Evolutionary conservation across 768 basidiomycete genomes (phyloP).

Genomic region (Termitomyces sp.): DNA sequence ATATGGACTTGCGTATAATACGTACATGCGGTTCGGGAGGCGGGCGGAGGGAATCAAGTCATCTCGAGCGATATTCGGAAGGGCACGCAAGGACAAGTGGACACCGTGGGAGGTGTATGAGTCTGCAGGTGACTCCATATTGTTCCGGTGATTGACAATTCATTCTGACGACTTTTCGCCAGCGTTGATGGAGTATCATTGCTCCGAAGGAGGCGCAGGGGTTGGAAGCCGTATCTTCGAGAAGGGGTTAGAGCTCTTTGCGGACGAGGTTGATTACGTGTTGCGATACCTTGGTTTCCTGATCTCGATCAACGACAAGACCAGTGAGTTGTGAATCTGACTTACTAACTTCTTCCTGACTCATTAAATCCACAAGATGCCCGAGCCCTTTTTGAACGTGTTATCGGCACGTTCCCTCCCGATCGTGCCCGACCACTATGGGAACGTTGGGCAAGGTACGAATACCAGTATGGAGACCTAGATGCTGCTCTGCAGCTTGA

Average conservation of each 20-base stretch:
- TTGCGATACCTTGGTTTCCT: slow-evolving; percentile 89
- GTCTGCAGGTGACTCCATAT: slow-evolving; percentile 63
- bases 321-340: slow-evolving; percentile 53
- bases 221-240: slow-evolving; percentile 93
- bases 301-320: slow-evolving; percentile 91
- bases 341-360: not conserved
- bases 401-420: slow-evolving; percentile 70
- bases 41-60: slow-evolving; percentile 84
- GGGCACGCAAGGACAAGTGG: slow-evolving; percentile 72
- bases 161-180: not conserved
- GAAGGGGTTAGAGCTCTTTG: slow-evolving; percentile 81
- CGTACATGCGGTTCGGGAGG: slow-evolving; percentile 91
- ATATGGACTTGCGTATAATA: slow-evolving; percentile 75
- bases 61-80: slow-evolving; percentile 71
- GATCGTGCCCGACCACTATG: slow-evolving; percentile 83
- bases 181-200: slow-evolving; percentile 97
- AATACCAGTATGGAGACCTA: slow-evolving; percentile 93
- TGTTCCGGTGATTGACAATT: not conserved
- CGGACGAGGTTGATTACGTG: slow-evolving; percentile 80
- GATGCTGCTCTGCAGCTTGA: slow-evolving; percentile 86
- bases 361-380: slow-evolving; percentile 65
- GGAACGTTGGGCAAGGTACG: slow-evolving; percentile 95
- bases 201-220: slow-evolving; percentile 57
- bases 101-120: slow-evolving; percentile 92
- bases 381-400: slow-evolving; percentile 89